Base-by-base conservation (phyloP, 768 basidiomycete genomes). In the Lentinula lateritia region DNA sequence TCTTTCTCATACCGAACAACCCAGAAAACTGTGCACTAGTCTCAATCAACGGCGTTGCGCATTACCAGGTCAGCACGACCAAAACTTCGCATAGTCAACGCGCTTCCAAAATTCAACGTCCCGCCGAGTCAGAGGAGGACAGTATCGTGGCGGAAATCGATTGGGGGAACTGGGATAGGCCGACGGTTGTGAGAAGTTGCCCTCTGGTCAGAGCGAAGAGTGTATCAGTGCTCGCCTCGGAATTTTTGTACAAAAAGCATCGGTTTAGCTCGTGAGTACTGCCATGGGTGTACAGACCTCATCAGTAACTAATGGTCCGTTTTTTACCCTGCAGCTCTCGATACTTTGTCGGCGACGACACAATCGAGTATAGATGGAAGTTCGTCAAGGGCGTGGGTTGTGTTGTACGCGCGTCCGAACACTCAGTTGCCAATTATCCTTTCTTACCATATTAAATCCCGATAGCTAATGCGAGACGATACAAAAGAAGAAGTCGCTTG, bases 1-100 rank as follows among this genome's bases (percentile, higher is more conserved):
- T 84, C 15, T 83, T 80, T 67, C 77, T 85, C 53, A 69, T 79
- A 16, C 80, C 78, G 34, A 80, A 83, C 68, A 76, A 83, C 63
- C 80, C 81, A 7, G 74, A 79, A 64, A 74, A 77, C 59, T 81
- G 80, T 7, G 73, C 76, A 13, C 71, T 85, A 50, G 74, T 84
- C 32, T 83, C 83, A 13, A 68, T 78, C 20, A 80, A 80, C 64
- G 82, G 83, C 32, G 75, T 77, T 42, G 74, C 78, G 18, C 80
- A 82, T 63, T 85, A 83, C 66, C 74, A 75, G 60, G 73, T 84
- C 62, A 70, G 68, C 28, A 84, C 84, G 18, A 65, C 70, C 60
- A 71, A 75, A 52, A 63, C 69, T 35, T 68, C 70, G 36, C 65
- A 72, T 13, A 70, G 74, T 18, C 64, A 73, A 10, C 64, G 68